Conservation (phyloP, 768 basidiomycete species). For the Myochromella boudieri region DNA sequence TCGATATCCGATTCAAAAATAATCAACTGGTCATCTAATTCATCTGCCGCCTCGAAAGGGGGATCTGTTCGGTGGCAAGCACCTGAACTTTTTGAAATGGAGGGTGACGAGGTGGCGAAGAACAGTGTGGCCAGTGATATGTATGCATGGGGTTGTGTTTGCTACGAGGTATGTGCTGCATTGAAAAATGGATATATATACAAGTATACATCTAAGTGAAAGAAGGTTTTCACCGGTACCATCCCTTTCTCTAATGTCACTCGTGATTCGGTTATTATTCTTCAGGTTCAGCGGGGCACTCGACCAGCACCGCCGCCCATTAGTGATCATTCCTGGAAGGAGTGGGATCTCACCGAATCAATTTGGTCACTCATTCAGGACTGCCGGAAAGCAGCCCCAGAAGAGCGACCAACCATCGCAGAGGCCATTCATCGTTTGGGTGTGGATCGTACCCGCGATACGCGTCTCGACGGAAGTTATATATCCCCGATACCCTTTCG, state of each 20-base stretch:
- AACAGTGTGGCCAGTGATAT: neutral
- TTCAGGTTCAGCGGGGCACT: neutral
- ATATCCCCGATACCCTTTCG: no score
- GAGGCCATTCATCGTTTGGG: neutral
- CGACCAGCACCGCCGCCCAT: neutral
- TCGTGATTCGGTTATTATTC: neutral
- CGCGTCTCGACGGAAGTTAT: no score
- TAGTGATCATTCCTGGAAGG: neutral
- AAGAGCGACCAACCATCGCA: neutral
- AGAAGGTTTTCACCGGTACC: neutral
- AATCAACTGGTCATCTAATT: no score
- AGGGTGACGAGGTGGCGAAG: neutral
- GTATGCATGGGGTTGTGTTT: neutral
- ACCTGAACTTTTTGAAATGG: neutral
- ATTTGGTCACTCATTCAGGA: neutral
- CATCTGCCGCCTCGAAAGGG: no score
- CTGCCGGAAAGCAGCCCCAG: neutral
- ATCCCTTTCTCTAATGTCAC: neutral
- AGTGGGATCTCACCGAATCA: neutral
- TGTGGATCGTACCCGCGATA: no score
- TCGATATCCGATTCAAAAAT: no score
- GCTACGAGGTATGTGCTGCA: neutral
- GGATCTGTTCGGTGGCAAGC: neutral
- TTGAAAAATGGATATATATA: neutral
- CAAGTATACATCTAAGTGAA: neutral